phyloP scores from a whole-genome alignment of 257 asterid genomes.

The Paulownia fortunei region DNA sequence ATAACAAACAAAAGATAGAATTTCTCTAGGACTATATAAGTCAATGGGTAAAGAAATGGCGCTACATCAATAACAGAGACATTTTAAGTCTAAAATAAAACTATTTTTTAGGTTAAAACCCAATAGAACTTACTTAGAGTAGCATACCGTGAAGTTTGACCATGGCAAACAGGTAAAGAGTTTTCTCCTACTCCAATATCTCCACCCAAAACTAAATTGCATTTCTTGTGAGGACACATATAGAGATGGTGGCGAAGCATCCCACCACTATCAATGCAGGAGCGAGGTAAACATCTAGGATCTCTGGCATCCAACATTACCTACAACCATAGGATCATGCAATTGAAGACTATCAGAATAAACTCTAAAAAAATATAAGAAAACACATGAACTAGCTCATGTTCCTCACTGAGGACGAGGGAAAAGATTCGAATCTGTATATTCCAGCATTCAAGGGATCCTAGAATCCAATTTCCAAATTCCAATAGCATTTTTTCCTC shows the following conservation, averaged over 20 bases:
- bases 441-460: neutral
- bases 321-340: conserved; percentile 34
- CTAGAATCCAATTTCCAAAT: neutral
- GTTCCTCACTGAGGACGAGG: no score
- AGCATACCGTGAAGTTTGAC: conserved; percentile 43
- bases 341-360: neutral
- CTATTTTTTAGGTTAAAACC: no score
- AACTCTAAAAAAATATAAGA: neutral
- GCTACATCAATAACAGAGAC: neutral
- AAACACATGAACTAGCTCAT: neutral
- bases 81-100: neutral
- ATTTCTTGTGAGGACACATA: conserved; percentile 18
- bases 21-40: neutral
- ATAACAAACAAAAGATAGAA: neutral
- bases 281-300: conserved; percentile 21
- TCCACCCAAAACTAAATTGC: conserved; percentile 33
- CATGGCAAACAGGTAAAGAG: conserved; percentile 12
- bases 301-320: conserved; percentile 38
- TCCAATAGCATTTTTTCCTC: neutral
- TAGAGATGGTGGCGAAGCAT: conserved; percentile 23
- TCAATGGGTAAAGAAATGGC: neutral
- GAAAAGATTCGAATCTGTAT: neutral
- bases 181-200: conserved; percentile 23
- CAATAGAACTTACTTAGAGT: conserved; percentile 42
- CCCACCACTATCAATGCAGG: conserved; percentile 20